Conservation (phyloP, 306 rosid genomes). For the Medicago lupulina region DNA sequence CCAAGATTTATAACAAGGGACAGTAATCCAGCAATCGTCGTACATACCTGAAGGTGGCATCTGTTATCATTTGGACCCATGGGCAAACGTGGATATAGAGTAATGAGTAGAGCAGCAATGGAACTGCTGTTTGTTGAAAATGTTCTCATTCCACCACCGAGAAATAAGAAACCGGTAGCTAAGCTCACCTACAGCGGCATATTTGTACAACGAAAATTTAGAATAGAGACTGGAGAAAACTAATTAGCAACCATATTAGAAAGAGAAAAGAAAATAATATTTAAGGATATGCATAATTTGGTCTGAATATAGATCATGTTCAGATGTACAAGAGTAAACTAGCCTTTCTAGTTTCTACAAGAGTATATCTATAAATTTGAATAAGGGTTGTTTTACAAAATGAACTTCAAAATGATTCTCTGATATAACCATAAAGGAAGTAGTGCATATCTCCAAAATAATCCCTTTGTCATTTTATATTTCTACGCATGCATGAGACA, state of each 20-base stretch:
- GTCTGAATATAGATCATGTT: constrained; percentile 16
- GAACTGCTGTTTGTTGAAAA: constrained; percentile 89
- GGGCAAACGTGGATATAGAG: constrained; percentile 97
- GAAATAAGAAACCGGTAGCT: constrained; percentile 93
- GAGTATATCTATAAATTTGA: not conserved
- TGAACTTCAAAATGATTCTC: constrained; percentile 14
- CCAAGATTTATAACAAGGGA: constrained; percentile 1
- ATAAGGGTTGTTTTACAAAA: constrained; percentile 31
- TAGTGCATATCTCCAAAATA: constrained; percentile 28
- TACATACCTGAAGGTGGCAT: constrained; percentile 94
- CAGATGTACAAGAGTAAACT: not conserved
- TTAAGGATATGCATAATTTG: constrained; percentile 27
- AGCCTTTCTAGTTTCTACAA: not conserved
- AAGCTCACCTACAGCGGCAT: constrained; percentile 77
- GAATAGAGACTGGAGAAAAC: constrained; percentile 24
- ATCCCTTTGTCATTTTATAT: not conserved
- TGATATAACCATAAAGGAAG: constrained; percentile 18
- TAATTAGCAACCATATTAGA: not conserved
- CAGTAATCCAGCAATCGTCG: constrained; percentile 29
- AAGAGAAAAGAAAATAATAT: not conserved
- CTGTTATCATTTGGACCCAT: constrained; percentile 94
- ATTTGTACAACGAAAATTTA: constrained; percentile 39
- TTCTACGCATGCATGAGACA: constrained; percentile 24
- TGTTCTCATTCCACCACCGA: constrained; percentile 96
- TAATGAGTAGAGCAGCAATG: constrained; percentile 87